A percentile compares a stretch with the other conserved stretches of the same genome.
Conservation (phyloP, 192 early-diverging fungal genomes). For the Umbelopsis ramanniana region DNA sequence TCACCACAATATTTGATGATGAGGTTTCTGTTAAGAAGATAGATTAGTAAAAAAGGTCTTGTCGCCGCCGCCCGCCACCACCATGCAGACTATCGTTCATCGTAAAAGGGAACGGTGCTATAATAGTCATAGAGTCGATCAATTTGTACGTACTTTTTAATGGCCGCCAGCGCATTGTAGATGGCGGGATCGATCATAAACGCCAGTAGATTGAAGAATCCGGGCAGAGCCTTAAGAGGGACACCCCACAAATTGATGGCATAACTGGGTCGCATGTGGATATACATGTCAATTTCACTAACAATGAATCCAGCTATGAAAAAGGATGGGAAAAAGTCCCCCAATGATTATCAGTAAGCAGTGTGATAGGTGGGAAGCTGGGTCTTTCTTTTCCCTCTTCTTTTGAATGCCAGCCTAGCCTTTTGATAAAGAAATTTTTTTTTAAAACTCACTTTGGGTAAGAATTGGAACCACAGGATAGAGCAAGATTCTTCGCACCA, state of each 20-base stretch:
- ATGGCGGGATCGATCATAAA: slow-evolving; percentile 29
- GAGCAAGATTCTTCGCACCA: slow-evolving; percentile 26
- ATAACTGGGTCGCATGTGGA: slow-evolving; percentile 9
- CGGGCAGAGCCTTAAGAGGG: slow-evolving; percentile 8
- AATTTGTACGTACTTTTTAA: slow-evolving; percentile 25
- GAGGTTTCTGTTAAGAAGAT: not conserved
- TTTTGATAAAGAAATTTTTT: not conserved
- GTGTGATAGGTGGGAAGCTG: too few species aligned
- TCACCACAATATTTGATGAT: slow-evolving; percentile 17
- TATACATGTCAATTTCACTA: slow-evolving; percentile 23
- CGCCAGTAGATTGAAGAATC: slow-evolving; percentile 22
- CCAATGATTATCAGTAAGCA: too few species aligned
- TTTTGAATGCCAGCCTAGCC: not conserved
- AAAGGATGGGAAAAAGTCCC: not conserved
- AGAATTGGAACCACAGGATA: slow-evolving; percentile 22
- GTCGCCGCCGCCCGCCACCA: not conserved
- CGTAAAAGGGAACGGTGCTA: not conserved
- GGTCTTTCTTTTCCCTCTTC: too few species aligned
- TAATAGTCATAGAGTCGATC: not conserved
- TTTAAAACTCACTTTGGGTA: slow-evolving; percentile 27
- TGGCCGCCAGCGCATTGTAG: not conserved
- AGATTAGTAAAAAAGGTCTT: not conserved
- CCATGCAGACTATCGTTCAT: not conserved
- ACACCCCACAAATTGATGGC: slow-evolving; percentile 28
- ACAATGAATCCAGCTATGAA: slow-evolving; percentile 24